Percentiles rank a stretch among this genome's conserved stretches.
These are phyloP conservation scores for Leptomonas pyrrhocoris DNA, from an alignment of 208 protist genomes.

Conservation along the genomic window DNA sequence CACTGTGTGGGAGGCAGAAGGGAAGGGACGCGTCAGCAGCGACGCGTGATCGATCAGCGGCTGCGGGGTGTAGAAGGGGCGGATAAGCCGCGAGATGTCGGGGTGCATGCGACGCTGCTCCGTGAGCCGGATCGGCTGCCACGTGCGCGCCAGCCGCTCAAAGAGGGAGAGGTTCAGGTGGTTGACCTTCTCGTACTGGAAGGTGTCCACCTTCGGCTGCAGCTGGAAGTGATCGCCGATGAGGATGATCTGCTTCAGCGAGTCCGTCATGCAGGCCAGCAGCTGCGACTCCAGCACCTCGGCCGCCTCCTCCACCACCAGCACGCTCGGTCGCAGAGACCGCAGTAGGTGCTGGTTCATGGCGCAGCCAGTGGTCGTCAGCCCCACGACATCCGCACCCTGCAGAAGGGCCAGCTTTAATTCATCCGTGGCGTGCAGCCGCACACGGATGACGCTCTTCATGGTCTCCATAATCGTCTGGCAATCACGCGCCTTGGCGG, in stretches of 20 bases:
- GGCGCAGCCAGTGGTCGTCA: constrained; percentile 93
- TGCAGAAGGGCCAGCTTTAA: constrained; percentile 76
- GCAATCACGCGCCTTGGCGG: constrained; percentile 76
- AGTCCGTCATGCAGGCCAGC: constrained; percentile 91
- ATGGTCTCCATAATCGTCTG: constrained; percentile 79
- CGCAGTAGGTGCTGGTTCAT: constrained; percentile 91
- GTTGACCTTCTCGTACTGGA: constrained; percentile 88
- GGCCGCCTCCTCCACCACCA: constrained; percentile 94
- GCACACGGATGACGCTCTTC: constrained; percentile 67
- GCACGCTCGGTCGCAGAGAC: constrained; percentile 78
- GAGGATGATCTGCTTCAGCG: constrained; percentile 89
- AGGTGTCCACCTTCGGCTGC: constrained; percentile 92
- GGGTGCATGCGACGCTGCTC: constrained; percentile 93
- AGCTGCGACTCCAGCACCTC: constrained; percentile 94
- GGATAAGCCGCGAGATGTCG: constrained; percentile 77
- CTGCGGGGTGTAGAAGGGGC: constrained; percentile 84
- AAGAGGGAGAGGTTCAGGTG: constrained; percentile 91
- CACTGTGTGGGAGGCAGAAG: constrained; percentile 41
- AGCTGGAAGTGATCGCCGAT: constrained; percentile 94
- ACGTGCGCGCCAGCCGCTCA: constrained; percentile 72
- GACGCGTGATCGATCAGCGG: constrained; percentile 64
- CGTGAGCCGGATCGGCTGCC: constrained; percentile 70
- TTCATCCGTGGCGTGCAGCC: constrained; percentile 85
- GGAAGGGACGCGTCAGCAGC: constrained; percentile 63
- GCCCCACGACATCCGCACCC: constrained; percentile 90